These are phyloP conservation scores for Verticillium albo-atrum DNA, from an alignment of 2,329 filamentous ascomycete genomes.

Conservation along the genomic window DNA sequence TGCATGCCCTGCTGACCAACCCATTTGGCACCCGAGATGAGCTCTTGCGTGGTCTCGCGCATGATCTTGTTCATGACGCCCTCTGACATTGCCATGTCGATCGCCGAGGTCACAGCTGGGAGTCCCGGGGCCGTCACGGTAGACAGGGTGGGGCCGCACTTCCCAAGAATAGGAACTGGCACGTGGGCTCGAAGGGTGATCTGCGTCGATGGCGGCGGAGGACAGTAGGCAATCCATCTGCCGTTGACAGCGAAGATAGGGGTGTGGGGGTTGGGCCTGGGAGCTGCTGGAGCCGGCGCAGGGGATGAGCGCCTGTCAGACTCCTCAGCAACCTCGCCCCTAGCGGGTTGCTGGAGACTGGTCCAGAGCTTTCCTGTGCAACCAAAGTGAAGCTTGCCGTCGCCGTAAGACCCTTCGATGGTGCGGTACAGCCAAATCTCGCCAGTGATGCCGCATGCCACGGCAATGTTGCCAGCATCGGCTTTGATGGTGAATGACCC, in stretches of 20 bases:
- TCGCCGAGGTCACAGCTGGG: constrained; percentile 60
- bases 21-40: constrained; percentile 71
- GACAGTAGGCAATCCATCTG: constrained; percentile 75
- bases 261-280: constrained; percentile 44
- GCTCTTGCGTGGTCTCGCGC: constrained; percentile 73
- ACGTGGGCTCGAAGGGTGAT: constrained; percentile 65
- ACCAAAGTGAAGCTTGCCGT: constrained; percentile 40
- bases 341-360: constrained; percentile 61
- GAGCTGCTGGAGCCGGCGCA: constrained; percentile 21
- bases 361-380: constrained; percentile 95
- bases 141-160: constrained; percentile 51
- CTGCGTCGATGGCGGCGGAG: constrained; percentile 66
- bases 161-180: constrained; percentile 48
- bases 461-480: constrained; percentile 64
- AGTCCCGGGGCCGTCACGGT: constrained; percentile 66
- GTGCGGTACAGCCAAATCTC: constrained; percentile 78
- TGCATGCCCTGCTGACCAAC: constrained; percentile 72
- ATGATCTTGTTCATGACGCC: constrained; percentile 72
- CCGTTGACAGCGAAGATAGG: constrained; percentile 67
- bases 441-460: constrained; percentile 78
- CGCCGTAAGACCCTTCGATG: constrained; percentile 31
- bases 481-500: constrained; percentile 72
- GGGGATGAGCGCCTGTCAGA: constrained; percentile 32
- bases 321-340: constrained; percentile 44
- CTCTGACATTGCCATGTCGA: constrained; percentile 69